Conservation (phyloP, 1,284 basidiomycete genomes). For the Trametes polyzona region DNA sequence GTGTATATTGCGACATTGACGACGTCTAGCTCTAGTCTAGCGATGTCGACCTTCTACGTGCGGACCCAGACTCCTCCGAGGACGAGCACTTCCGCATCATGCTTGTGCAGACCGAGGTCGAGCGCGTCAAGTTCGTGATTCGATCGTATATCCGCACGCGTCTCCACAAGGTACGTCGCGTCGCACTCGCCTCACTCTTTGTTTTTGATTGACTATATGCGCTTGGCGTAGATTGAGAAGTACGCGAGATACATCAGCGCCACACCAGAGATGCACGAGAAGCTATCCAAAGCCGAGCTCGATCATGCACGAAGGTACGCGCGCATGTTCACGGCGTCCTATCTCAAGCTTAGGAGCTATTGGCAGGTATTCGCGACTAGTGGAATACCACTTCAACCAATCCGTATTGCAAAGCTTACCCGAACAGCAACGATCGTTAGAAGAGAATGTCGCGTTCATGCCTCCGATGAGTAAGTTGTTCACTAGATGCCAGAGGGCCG, state of each 20-base stretch:
- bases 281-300: slow-evolving; percentile 79
- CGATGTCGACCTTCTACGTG: slow-evolving; percentile 65
- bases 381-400: slow-evolving; percentile 73
- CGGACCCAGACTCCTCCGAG: slow-evolving; percentile 80
- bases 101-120: slow-evolving; percentile 91
- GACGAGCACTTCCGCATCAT: slow-evolving; percentile 91
- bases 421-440: slow-evolving; percentile 69
- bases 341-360: background rate
- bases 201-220: background rate
- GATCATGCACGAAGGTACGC: slow-evolving; percentile 74
- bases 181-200: background rate
- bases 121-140: slow-evolving; percentile 89
- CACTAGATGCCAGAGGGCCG: background rate
- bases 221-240: slow-evolving; percentile 74
- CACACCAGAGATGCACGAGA: slow-evolving; percentile 68
- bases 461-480: slow-evolving; percentile 75
- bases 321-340: background rate
- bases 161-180: slow-evolving; percentile 74
- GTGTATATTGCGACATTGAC: slow-evolving; percentile 16
- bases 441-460: slow-evolving; percentile 71
- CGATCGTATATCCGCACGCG: slow-evolving; percentile 87
- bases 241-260: slow-evolving; percentile 78
- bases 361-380: slow-evolving; percentile 69
- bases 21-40: slow-evolving; percentile 26
- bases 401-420: slow-evolving; percentile 83